phyloP scores from a whole-genome alignment of 805 yeast species.

The Candida ulmi region DNA sequence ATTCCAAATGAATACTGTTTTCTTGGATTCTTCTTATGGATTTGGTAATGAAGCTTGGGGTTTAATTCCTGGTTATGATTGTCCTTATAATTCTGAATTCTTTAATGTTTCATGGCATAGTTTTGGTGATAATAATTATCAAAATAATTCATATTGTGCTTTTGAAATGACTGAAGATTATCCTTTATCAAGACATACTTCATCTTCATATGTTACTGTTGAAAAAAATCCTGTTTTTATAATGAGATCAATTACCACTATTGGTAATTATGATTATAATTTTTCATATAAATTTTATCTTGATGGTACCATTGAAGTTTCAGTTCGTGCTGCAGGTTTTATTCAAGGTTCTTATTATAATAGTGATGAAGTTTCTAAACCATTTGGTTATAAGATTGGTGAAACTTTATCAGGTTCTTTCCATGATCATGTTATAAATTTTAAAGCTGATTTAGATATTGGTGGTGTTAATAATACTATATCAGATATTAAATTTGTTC shows the following conservation, averaged over 20 bases:
- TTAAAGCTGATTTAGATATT: constrained; percentile 24
- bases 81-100: constrained; percentile 25
- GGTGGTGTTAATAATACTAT: constrained; percentile 22
- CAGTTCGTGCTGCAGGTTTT: constrained; percentile 26
- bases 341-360: constrained; percentile 25
- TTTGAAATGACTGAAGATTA: constrained; percentile 20
- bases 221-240: constrained; percentile 21
- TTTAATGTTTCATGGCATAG: constrained; percentile 24
- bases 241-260: constrained; percentile 20
- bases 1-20: constrained; percentile 22
- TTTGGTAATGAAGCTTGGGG: constrained; percentile 27
- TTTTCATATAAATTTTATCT: constrained; percentile 19
- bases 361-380: constrained; percentile 12
- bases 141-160: constrained; percentile 24
- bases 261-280: constrained; percentile 23
- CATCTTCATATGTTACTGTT: constrained; percentile 14
- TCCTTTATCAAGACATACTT: constrained; percentile 20
- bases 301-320: constrained; percentile 25
- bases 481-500: constrained; percentile 10
- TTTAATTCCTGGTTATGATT: constrained; percentile 24
- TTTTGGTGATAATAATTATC: constrained; percentile 17
- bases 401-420: constrained; percentile 24
- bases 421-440: constrained; percentile 25
- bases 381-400: constrained; percentile 20
- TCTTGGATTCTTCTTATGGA: constrained; percentile 22